A percentile compares a stretch with the other conserved stretches of the same genome.
Evolutionary conservation across 2,329 filamentous ascomycete genomes (phyloP).

Genomic region (Cladosporium sp.): DNA sequence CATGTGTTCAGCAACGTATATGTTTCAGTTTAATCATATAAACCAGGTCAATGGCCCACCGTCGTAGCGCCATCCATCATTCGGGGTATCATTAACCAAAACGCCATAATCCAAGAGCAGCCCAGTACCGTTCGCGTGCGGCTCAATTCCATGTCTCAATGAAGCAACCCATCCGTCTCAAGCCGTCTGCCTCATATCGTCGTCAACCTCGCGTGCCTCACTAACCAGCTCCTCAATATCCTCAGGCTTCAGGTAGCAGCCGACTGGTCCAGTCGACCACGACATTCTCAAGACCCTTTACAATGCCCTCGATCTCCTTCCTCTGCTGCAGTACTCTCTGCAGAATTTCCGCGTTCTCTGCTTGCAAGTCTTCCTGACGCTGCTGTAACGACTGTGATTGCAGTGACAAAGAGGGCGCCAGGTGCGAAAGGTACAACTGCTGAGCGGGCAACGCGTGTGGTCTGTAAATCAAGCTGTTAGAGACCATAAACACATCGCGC

Average conservation of each 20-base stretch:
- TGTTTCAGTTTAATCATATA: too few relatives aligned
- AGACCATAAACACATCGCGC: conserved; percentile 8
- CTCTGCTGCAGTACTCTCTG: conserved; percentile 51
- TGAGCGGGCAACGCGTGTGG: conserved; percentile 56
- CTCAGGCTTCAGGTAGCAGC: conserved; percentile 36
- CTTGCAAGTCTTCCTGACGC: conserved; percentile 48
- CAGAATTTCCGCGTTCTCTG: conserved; percentile 51
- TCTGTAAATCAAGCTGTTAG: conserved; percentile 30
- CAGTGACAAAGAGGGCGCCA: conserved; percentile 52
- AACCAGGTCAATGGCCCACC: too few relatives aligned
- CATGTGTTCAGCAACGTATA: too few relatives aligned
- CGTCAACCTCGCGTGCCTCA: conserved; percentile 28
- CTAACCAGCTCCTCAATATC: conserved; percentile 27
- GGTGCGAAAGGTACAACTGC: conserved; percentile 55
- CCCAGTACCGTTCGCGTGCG: neutral
- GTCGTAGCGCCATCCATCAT: neutral
- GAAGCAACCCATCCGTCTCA: conserved; percentile 11
- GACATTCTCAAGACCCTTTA: conserved; percentile 52
- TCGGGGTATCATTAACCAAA: conserved; percentile 7
- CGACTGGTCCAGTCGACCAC: conserved; percentile 54
- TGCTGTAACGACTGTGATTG: conserved; percentile 46
- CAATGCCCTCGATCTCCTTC: conserved; percentile 53
- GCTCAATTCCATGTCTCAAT: too few relatives aligned
- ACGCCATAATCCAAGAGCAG: conserved; percentile 2
- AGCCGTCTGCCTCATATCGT: conserved; percentile 21